Conservation (phyloP, 208 protist species). For the Trypanosoma cruzi region DNA sequence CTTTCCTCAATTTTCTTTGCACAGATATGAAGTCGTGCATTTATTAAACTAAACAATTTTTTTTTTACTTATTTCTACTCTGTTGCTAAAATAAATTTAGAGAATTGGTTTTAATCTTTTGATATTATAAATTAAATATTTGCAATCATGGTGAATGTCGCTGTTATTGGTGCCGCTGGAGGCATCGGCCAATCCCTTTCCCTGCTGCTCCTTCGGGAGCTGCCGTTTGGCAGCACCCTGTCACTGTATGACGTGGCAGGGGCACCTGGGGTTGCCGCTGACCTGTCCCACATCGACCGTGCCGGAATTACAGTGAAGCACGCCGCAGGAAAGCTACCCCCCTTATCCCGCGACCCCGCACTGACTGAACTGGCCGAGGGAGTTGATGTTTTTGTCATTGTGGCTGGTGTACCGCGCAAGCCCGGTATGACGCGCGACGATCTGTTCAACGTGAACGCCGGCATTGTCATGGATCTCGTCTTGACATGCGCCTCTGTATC, state of each 20-base stretch:
- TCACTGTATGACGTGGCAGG: slow-evolving; percentile 92
- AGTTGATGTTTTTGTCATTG: slow-evolving; percentile 93
- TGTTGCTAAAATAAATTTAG: no score
- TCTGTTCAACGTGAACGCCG: slow-evolving; percentile 96
- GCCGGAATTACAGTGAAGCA: slow-evolving; percentile 79
- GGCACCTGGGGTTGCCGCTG: slow-evolving; percentile 93
- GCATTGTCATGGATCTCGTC: slow-evolving; percentile 92
- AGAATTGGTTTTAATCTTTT: no score
- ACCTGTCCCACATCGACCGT: slow-evolving; percentile 93
- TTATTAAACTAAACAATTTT: no score
- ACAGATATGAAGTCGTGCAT: no score
- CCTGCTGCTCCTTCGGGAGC: slow-evolving; percentile 78
- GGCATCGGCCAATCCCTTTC: slow-evolving; percentile 91
- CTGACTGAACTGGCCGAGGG: slow-evolving; percentile 72
- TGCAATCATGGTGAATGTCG: slow-evolving; percentile 80
- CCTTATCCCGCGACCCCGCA: slow-evolving; percentile 64
- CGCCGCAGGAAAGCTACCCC: slow-evolving; percentile 64
- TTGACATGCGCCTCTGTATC: slow-evolving; percentile 76
- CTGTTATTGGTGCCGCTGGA: slow-evolving; percentile 87
- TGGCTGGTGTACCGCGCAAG: slow-evolving; percentile 96
- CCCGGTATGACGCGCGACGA: slow-evolving; percentile 97
- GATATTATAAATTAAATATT: slow-evolving; percentile 1
- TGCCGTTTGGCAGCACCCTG: slow-evolving; percentile 84
- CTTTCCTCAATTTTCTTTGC: slow-evolving; percentile 3
- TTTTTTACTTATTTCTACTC: no score